Conservation (phyloP, 2,329 filamentous ascomycete species). For the Hypoxylon rubiginosum region DNA sequence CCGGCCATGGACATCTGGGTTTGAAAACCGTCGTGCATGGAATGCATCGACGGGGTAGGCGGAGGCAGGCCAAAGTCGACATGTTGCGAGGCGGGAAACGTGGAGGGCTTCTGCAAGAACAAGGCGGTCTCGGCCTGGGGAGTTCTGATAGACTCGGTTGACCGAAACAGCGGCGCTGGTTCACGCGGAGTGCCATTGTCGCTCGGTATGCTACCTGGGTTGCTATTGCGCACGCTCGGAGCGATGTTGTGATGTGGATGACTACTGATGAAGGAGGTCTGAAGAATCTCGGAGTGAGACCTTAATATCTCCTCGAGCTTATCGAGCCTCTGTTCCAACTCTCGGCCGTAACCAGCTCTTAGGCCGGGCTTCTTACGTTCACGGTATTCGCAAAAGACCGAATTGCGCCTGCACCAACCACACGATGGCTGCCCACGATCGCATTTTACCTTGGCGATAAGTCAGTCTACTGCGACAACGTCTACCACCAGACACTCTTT, state of each 20-base stretch:
- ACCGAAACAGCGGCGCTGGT: conserved; percentile 60
- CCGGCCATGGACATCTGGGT: conserved; percentile 59
- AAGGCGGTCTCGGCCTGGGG: conserved; percentile 70
- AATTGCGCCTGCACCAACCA: conserved; percentile 76
- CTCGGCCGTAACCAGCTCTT: conserved; percentile 77
- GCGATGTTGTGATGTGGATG: conserved; percentile 54
- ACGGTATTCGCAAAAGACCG: conserved; percentile 75
- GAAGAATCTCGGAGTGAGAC: conserved; percentile 75
- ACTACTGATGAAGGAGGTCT: conserved; percentile 63
- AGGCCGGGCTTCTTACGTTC: conserved; percentile 77
- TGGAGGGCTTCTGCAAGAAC: conserved; percentile 72
- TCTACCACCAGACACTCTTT: not conserved
- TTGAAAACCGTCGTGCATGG: conserved; percentile 64
- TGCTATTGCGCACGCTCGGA: conserved; percentile 63
- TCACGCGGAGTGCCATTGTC: conserved; percentile 70
- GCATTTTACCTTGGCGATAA: conserved; percentile 72
- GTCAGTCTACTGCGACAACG: conserved; percentile 25
- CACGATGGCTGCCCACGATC: conserved; percentile 81
- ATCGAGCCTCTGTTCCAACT: conserved; percentile 79
- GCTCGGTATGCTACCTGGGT: conserved; percentile 64
- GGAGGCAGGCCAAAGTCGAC: conserved; percentile 65
- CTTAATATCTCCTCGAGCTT: conserved; percentile 76
- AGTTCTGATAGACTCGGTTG: conserved; percentile 64
- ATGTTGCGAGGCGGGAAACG: conserved; percentile 62
- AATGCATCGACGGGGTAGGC: conserved; percentile 58